Percentiles rank a stretch among this genome's conserved stretches.
Evolutionary conservation across 345 rosid species (phyloP).

Genomic region (Populus nigra): DNA sequence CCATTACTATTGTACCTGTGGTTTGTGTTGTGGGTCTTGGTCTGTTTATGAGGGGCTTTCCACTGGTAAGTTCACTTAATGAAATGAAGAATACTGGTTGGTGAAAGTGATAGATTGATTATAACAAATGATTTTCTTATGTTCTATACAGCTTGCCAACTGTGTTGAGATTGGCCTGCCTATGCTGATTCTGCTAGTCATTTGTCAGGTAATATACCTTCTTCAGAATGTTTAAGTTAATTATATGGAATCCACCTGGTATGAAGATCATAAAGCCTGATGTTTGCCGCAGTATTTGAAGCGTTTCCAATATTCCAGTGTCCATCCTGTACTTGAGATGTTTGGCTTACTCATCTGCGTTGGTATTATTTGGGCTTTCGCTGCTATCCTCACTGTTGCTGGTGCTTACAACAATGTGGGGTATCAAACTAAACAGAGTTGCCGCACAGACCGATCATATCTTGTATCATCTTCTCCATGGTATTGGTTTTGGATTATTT

Average conservation of each 20-base stretch:
- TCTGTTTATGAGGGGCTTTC: conserved; percentile 79
- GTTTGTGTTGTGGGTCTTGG: conserved; percentile 84
- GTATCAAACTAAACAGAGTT: conserved; percentile 57
- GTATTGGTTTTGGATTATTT: conserved; percentile 35
- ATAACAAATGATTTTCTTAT: neutral
- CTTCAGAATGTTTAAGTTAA: conserved; percentile 1
- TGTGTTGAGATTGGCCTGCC: conserved; percentile 96
- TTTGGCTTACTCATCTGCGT: conserved; percentile 80
- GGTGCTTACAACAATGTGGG: conserved; percentile 88
- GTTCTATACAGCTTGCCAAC: conserved; percentile 68
- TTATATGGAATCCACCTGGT: neutral
- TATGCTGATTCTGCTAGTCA: conserved; percentile 71
- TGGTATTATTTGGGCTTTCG: conserved; percentile 84
- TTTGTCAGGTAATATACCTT: conserved; percentile 52
- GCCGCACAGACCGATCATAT: conserved; percentile 70
- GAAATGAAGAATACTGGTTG: neutral
- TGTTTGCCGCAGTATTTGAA: conserved; percentile 61
- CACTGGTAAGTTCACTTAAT: conserved; percentile 57
- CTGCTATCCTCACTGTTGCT: conserved; percentile 83
- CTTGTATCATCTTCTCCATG: conserved; percentile 85
- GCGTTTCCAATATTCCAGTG: conserved; percentile 29
- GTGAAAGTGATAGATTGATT: neutral
- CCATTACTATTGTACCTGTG: conserved; percentile 69
- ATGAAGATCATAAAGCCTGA: conserved; percentile 3
- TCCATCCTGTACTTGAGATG: conserved; percentile 57